phyloP scores from a whole-genome alignment of 2,329 filamentous ascomycete species.

The Coniochaeta sp. region DNA sequence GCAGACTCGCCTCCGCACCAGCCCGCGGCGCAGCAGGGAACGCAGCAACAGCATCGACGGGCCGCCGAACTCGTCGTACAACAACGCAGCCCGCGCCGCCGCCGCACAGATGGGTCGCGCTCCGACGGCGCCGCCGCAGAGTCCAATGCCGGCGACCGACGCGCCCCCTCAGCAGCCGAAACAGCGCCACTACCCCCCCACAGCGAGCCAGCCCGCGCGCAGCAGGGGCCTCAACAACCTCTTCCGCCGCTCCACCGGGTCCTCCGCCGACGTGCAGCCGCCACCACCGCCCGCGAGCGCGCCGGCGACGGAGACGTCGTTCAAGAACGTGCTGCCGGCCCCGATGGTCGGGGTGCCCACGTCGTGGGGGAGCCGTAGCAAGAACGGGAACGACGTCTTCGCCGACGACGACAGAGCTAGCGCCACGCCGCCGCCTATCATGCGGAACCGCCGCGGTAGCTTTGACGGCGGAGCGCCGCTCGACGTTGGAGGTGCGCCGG shows the following conservation, averaged over 20 bases:
- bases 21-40: conserved; percentile 13
- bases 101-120: conserved; percentile 10
- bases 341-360: conserved; percentile 10
- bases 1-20: conserved; percentile 16
- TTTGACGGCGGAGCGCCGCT: conserved; percentile 6
- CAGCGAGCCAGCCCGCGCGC: conserved; percentile 31
- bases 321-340: conserved; percentile 5
- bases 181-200: conserved; percentile 43
- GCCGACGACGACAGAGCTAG: conserved; percentile 33
- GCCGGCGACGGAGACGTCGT: conserved; percentile 15
- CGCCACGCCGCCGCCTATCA: conserved; percentile 50
- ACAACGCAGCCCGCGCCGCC: neutral
- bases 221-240: conserved; percentile 40
- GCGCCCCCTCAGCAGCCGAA: conserved; percentile 12
- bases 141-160: conserved; percentile 11
- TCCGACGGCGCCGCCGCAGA: conserved; percentile 12
- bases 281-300: conserved; percentile 12
- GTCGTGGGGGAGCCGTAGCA: conserved; percentile 4
- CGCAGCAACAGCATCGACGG: conserved; percentile 18
- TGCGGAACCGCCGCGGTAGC: conserved; percentile 28
- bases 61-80: conserved; percentile 4
- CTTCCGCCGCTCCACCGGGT: conserved; percentile 42
- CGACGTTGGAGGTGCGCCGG: conserved; percentile 6
- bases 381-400: conserved; percentile 10
- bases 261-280: conserved; percentile 15